phyloP scores from a whole-genome alignment of 2,329 filamentous ascomycete genomes.

The Sarocladiaceae sp. region DNA sequence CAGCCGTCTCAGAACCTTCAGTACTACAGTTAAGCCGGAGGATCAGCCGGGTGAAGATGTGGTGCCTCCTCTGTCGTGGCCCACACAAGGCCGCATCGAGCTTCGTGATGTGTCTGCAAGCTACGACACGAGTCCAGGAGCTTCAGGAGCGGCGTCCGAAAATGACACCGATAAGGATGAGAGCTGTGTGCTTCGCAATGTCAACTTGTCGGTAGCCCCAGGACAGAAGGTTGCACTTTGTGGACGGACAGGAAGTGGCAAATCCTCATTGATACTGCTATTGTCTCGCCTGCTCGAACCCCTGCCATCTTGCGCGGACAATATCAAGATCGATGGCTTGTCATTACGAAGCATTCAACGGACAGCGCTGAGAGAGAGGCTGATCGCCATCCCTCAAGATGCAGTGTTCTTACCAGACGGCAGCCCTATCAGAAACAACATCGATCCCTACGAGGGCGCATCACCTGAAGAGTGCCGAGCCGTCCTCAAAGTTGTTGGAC shows the following conservation, averaged over 20 bases:
- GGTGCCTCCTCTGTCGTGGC: constrained; percentile 24
- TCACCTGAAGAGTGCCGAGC: constrained; percentile 27
- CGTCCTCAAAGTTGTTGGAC: constrained; percentile 29
- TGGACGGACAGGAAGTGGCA: constrained; percentile 37
- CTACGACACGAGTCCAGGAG: constrained; percentile 18
- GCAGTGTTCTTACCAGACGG: constrained; percentile 45
- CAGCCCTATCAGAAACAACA: constrained; percentile 34
- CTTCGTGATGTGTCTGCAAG: constrained; percentile 28
- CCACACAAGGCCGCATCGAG: constrained; percentile 23
- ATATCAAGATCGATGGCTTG: constrained; percentile 40
- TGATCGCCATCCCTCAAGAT: constrained; percentile 52
- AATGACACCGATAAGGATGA: background rate
- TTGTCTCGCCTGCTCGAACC: constrained; percentile 39
- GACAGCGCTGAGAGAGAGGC: constrained; percentile 35
- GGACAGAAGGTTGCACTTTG: constrained; percentile 32
- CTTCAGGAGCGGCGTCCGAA: background rate
- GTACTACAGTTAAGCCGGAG: constrained; percentile 18
- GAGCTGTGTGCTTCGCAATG: constrained; percentile 18
- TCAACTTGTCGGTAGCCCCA: constrained; percentile 23
- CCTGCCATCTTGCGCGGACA: constrained; percentile 15
- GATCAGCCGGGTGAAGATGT: constrained; percentile 14
- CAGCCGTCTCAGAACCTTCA: constrained; percentile 22
- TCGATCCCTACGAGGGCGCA: constrained; percentile 34
- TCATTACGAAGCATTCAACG: constrained; percentile 34
- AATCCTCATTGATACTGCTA: constrained; percentile 37